phyloP scores from a whole-genome alignment of 164 flowering plant species.

The Aristolochia fimbriata region DNA sequence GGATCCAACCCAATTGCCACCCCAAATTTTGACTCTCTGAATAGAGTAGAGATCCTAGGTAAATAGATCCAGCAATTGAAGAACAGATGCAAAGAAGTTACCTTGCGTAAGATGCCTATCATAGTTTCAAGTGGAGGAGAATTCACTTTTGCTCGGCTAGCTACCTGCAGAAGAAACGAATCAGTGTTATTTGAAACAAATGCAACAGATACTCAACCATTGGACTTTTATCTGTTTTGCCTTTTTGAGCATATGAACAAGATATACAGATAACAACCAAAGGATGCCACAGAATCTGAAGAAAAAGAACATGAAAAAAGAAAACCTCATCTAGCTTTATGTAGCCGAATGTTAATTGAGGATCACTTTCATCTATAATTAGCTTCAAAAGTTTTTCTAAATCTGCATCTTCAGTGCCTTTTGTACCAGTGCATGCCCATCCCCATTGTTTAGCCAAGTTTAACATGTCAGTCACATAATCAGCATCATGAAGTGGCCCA shows the following conservation, averaged over 20 bases:
- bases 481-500: slow-evolving; percentile 72
- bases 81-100: slow-evolving; percentile 13
- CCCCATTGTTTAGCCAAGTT: slow-evolving; percentile 57
- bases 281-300: background rate
- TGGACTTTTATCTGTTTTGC: too few relatives aligned
- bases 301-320: background rate
- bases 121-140: slow-evolving; percentile 52
- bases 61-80: background rate
- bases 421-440: slow-evolving; percentile 34
- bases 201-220: background rate
- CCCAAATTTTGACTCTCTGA: too few relatives aligned
- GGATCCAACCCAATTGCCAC: too few relatives aligned
- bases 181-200: background rate
- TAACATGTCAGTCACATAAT: slow-evolving; percentile 48
- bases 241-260: background rate
- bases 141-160: slow-evolving; percentile 70
- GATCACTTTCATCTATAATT: slow-evolving; percentile 79
- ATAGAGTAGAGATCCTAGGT: too few relatives aligned
- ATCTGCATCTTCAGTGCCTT: slow-evolving; percentile 17
- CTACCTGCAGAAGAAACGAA: slow-evolving; percentile 28
- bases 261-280: background rate
- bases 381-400: slow-evolving; percentile 55
- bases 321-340: slow-evolving; percentile 84
- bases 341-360: slow-evolving; percentile 67
- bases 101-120: slow-evolving; percentile 49